Conservation (phyloP, 768 basidiomycete genomes). For the Psilocybe azurescens region DNA sequence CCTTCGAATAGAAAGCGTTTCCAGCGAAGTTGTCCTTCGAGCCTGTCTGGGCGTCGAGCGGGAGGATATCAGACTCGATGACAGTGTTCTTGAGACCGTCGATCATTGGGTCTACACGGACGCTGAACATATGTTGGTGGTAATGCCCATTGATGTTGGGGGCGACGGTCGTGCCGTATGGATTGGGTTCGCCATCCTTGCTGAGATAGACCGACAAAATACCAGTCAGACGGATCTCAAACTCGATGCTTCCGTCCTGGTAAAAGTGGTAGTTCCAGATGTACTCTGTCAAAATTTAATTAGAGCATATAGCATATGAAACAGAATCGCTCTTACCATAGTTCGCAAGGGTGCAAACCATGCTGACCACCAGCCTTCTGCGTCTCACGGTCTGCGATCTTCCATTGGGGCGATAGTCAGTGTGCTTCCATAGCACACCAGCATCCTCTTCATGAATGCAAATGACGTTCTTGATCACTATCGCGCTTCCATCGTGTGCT, state of each 20-base stretch:
- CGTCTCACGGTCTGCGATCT: slow-evolving; percentile 80
- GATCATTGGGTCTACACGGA: slow-evolving; percentile 86
- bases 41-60: slow-evolving; percentile 71
- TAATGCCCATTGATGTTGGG: slow-evolving; percentile 83
- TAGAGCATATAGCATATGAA: neutral
- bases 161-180: slow-evolving; percentile 78
- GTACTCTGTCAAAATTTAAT: slow-evolving; percentile 59
- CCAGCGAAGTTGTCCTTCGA: slow-evolving; percentile 83
- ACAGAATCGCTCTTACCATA: slow-evolving; percentile 60
- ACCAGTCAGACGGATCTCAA: slow-evolving; percentile 85
- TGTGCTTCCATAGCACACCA: slow-evolving; percentile 90
- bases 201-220: slow-evolving; percentile 79
- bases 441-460: slow-evolving; percentile 95
- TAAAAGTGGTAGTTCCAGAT: slow-evolving; percentile 90
- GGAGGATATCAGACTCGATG: slow-evolving; percentile 78
- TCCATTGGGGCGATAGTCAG: slow-evolving; percentile 86
- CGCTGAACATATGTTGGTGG: slow-evolving; percentile 80
- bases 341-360: slow-evolving; percentile 91
- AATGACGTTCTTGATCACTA: slow-evolving; percentile 82
- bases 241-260: slow-evolving; percentile 88
- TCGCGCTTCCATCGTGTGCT: slow-evolving; percentile 73
- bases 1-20: slow-evolving; percentile 77
- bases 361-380: slow-evolving; percentile 86
- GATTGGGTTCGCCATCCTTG: slow-evolving; percentile 64
- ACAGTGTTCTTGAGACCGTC: slow-evolving; percentile 86